Percentiles rank a stretch among this genome's conserved stretches.
These are phyloP conservation scores for Coemansia sp. DNA, from an alignment of 192 early-diverging fungal genomes.

Conservation along the genomic window DNA sequence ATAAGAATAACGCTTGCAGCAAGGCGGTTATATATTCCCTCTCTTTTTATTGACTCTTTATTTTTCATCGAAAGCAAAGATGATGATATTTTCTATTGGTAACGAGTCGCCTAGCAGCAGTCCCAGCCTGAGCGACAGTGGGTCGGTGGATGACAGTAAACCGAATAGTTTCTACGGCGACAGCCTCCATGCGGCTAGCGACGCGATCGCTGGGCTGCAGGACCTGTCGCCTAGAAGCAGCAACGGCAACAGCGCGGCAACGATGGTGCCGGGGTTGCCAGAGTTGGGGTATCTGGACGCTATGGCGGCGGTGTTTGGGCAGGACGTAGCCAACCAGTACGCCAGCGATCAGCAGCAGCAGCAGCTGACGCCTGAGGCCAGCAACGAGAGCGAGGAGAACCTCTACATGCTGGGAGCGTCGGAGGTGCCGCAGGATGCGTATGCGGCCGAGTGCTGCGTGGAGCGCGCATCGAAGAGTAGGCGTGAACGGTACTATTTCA, in stretches of 20 bases:
- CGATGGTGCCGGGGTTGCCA: background rate
- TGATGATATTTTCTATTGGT: constrained; percentile 5
- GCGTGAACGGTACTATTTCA: constrained; percentile 50
- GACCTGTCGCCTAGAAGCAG: constrained; percentile 9
- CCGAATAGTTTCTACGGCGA: constrained; percentile 48
- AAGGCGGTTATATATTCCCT: background rate
- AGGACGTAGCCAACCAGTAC: background rate
- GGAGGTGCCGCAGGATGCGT: constrained; percentile 11
- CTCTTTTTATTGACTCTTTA: background rate
- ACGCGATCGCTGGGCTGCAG: background rate
- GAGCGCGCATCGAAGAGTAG: constrained; percentile 34
- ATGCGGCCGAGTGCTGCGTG: constrained; percentile 43
- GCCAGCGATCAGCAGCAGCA: background rate
- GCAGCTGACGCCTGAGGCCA: background rate
- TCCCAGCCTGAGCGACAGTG: background rate
- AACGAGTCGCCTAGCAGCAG: background rate
- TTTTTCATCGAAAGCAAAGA: background rate
- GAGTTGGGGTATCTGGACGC: background rate
- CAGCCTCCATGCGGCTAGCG: constrained; percentile 10
- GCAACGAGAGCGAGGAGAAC: constrained; percentile 5
- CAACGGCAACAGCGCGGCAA: background rate
- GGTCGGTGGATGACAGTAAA: constrained; percentile 32
- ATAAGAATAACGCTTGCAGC: too few species aligned
- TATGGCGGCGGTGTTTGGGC: background rate
- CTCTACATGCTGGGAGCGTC: constrained; percentile 9